A percentile compares a stretch with the other conserved stretches of the same genome.
phyloP scores from a whole-genome alignment of 2,329 filamentous ascomycete genomes.

The Sporothrix pseudoabietina region DNA sequence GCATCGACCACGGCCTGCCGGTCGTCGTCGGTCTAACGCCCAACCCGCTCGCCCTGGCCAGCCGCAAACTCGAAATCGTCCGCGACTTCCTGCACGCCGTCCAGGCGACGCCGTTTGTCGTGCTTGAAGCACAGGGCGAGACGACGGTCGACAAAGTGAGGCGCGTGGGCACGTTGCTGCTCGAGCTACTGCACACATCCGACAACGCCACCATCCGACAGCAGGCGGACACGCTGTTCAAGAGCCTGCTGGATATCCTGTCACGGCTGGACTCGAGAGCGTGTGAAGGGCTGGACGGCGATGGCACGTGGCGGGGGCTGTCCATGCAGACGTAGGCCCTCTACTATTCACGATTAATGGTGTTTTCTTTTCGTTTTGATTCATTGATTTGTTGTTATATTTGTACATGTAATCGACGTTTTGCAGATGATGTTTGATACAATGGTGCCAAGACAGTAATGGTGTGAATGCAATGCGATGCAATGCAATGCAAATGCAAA shows the following conservation, averaged over 20 bases:
- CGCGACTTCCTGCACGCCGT: constrained; percentile 14
- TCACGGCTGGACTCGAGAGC: constrained; percentile 10
- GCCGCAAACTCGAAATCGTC: constrained; percentile 14
- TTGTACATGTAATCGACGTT: constrained; percentile 8
- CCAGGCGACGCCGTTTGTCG: constrained; percentile 1
- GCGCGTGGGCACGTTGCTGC: background rate
- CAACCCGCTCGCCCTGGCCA: background rate
- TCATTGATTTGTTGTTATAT: constrained; percentile 4
- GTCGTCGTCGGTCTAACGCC: background rate
- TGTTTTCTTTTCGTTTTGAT: background rate
- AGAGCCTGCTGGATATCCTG: constrained; percentile 2
- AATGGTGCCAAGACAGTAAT: background rate
- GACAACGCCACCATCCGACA: background rate
- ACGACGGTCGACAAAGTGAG: constrained; percentile 8
- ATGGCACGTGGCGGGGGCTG: background rate
- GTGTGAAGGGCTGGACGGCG: background rate
- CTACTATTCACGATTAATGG: background rate
- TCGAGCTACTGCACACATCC: constrained; percentile 11
- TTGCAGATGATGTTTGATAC: constrained; percentile 14
- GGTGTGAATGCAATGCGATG: background rate
- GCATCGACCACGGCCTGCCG: background rate
- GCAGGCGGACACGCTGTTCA: constrained; percentile 16
- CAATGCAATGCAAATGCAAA: too few relatives aligned
- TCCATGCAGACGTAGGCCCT: background rate
- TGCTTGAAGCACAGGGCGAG: constrained; percentile 11